Conservation (phyloP, 345 rosid species). For the Dimocarpus longan region DNA sequence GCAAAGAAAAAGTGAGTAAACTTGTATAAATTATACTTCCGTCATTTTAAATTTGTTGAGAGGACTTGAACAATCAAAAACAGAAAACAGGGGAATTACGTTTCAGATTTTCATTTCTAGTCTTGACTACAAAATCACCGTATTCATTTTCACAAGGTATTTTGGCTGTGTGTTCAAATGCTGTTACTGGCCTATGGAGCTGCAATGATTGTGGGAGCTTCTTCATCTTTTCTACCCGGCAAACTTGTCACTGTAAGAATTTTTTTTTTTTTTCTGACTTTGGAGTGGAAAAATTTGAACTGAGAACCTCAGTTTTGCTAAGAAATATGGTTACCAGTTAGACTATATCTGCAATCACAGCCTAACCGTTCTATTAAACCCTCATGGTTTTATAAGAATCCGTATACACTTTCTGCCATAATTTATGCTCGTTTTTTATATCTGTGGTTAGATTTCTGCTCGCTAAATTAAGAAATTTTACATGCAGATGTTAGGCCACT, state of each 20-base stretch:
- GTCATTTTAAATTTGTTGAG: neutral
- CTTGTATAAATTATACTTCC: neutral
- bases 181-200: slow-evolving; percentile 36
- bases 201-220: slow-evolving; percentile 30
- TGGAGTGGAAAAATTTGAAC: too few relatives aligned
- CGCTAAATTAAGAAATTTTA: neutral
- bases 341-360: too few relatives aligned
- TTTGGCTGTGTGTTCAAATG: slow-evolving; percentile 36
- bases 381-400: too few relatives aligned
- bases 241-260: slow-evolving; percentile 31
- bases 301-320: too few relatives aligned
- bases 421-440: too few relatives aligned
- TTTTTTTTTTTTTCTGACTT: neutral
- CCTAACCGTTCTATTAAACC: too few relatives aligned
- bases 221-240: slow-evolving; percentile 20
- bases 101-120: neutral
- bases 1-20: slow-evolving; percentile 31
- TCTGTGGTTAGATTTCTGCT: neutral
- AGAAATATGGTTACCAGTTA: too few relatives aligned
- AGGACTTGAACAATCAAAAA: too few relatives aligned
- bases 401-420: too few relatives aligned
- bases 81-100: neutral
- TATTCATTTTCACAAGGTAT: slow-evolving; percentile 23
- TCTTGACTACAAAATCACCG: neutral
- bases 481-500: slow-evolving; percentile 34